Evolutionary conservation across 2,329 filamentous ascomycete species (phyloP), one percentile per base, ranked within the genome.

Genomic region (Lomentospora prolificans): DNA sequence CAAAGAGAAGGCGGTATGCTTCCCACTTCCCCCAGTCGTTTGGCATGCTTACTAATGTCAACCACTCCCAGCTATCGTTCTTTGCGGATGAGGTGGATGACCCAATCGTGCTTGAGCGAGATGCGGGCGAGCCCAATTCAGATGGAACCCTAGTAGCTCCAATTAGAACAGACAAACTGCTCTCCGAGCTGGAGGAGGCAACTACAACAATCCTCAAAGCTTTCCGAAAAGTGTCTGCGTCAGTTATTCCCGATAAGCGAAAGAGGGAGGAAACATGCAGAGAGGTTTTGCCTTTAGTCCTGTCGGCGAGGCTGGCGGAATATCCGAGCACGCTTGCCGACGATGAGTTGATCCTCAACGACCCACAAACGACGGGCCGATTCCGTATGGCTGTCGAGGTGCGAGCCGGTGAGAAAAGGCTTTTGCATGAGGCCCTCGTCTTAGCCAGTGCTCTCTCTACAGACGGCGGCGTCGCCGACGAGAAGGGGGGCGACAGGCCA

Each of bases 321-420:
- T 79, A 79, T 54, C 58, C 67, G 2, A 77, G 76, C 1, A 70
- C 64, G 19, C 62, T 69, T n/a, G 62, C 27, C 14, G 25, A 63
- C 0, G 66, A 75, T 39, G 75, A 78, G 54, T 64, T 70, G 52
- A 57, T 63, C n/a, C 60, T 76, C 0, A 63, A 77, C 19, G 58
- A 63, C 9, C 57, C 57, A 2, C 58, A 61, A 4, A 60, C 60
- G 12, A 57, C 74, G 5, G 59, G 59, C 28, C 70, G 77, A 52
- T 66, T 67, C 12, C 72, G 69, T 46, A 87, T 87, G 82, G 87
- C 87, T 0, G 64, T 84, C 22, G 72, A 79, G 53, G 85, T 90
- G 33, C 79, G 88, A 58, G 69, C 84, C 2, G 88, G 87, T 12
- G 88, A 92, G 69, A 90, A 90, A 67, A 75, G 77, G 61, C 72